Evolutionary conservation across 2,329 filamentous ascomycete species (phyloP), one percentile per base, ranked within the genome.

Genomic region (Tolypocladium nubicola): DNA sequence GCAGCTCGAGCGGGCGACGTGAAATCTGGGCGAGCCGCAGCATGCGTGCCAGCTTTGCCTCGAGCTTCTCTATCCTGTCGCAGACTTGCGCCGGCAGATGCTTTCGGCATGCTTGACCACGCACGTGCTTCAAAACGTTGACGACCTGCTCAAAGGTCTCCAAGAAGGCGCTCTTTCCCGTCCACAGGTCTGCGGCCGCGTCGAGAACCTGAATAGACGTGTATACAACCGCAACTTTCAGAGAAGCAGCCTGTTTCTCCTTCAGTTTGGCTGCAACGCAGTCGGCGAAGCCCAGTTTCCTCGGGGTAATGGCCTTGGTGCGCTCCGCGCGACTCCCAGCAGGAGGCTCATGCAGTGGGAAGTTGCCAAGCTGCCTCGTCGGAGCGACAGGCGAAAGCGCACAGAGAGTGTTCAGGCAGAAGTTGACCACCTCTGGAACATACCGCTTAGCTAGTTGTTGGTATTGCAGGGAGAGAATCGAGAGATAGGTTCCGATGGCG

Each of bases 341-440:
- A 4, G 78, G 69, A 1, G 84, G 77, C 53, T 80, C 76, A 61
- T 89, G 85, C 37, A 82, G 68, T 1, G 86, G 86, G 66, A 89
- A 88, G 59, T 71, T 74, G 4, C 81, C 83, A 1, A 80, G 69
- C n/a, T 69, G 65, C 11, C 73, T 72, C 11, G 72, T 67, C 3
- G 77, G 64, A 52, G 80, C 77, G 14, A 70, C 67, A 1, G 86
- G 87, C n/a, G 83, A 79, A 35, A 93, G 75, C 11, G 83, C 79
- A 61, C 77, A 81, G 23, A 97, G 73, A 0, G 87, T 87, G 69
- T 93, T 91, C 50, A 90, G 74, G 33, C 83, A 81, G 69, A 91
- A 97, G 68, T 90, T 90, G 64, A 96, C 78, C 38, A 92, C 80
- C 72, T 99, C 94, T 0, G 94, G 94, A 52, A 97, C 80, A 71